Evolutionary conservation across 2,329 filamentous ascomycete species (phyloP), one percentile per base, ranked within the genome.

Genomic region (Alternaria ethzedia): DNA sequence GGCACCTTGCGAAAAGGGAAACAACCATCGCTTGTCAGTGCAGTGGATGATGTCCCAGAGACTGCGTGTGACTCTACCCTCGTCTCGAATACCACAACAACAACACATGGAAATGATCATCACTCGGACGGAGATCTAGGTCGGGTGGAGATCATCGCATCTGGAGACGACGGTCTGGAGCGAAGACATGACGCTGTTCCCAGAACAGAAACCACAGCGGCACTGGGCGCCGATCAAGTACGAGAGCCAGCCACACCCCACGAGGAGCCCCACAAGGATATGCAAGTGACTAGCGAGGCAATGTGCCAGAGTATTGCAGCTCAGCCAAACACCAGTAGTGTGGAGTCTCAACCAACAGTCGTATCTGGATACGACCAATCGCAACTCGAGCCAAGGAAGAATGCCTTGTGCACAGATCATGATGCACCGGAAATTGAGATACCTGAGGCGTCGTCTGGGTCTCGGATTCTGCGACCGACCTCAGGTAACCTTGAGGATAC

Each of bases 211-310:
- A 52, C n/a, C 55, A 43, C 25, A 26, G 55, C 30, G 30, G 45
- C 59, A 8, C 49, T 47, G 49, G n/a, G 20, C 49, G 46, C 36
- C 57, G 59, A 52, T 49, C 47, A 54, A 41, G 44, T 47, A 17
- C 54, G n/a, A 30, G 30, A 45, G 15, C 32, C 55, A 21, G 43
- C 32, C 17, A 23, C 44, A 44, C 49, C 43, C 41, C 47, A 59
- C 20, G 23, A 58, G 21, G 13, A 47, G 59, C 41, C 43, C 55
- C 59, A 59, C 55, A 36, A 23, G 41, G 30, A 47, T 44, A 49
- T 21, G 45, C 56, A 41, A 10, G 23, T 30, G 9, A 62, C 41
- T 49, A 51, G 49, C 28, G 51, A 44, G 46, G 49, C 23, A 49
- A 26, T 25, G 30, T 46, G 50, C 46, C 55, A 49, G 20, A 28